Evolutionary conservation across 352 stramenopile species (phyloP), one percentile per base, ranked within the genome.

Genomic region (Phytophthora megakarya): DNA sequence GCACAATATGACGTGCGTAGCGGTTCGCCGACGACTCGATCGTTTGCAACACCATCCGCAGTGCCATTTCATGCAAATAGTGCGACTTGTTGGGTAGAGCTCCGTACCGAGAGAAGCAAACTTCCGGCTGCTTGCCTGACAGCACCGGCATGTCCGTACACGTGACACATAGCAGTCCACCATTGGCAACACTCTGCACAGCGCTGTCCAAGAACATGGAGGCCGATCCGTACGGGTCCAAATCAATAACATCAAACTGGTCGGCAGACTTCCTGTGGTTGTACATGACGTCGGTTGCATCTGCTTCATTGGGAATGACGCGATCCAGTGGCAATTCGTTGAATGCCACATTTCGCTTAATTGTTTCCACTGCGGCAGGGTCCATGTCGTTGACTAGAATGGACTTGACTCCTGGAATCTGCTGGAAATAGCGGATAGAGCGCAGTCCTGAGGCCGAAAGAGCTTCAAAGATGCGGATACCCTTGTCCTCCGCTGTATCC

Each of bases 371-470:
- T 0, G 98, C 98, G 7, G 95, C 92, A 1, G 88, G 73, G 66
- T 99, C 97, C 65, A 99, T 93, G 81, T 99, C 98, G 76, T 99
- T 99, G 30, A 99, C 96, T 6, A 99, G 84, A 26, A 99, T 94
- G 56, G 97, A 97, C 60, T 98, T 93, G 13, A 99, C 88, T 23
- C 96, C 94, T 0, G 95, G 92, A 63, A 99, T 98, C 82, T 99
- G 98, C 70, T 99, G 98, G 70, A 96, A 98, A 78, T 99, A 99
- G 48, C 98, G 93, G 52, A 99, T 97, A 9, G 97, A 99, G 60
- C 98, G 95, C 70, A 99, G 77, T 7, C 98, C 98, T 1, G 97
- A 99, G 16, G 98, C 98, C 15, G 97, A 97, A 15, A 99, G 82
- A 18, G 97, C 98, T 71, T 99, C 98, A 21, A 99, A 97, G 62